Evolutionary conservation across 192 early-diverging fungal species (phyloP).

Genomic region (Coemansia sp.): DNA sequence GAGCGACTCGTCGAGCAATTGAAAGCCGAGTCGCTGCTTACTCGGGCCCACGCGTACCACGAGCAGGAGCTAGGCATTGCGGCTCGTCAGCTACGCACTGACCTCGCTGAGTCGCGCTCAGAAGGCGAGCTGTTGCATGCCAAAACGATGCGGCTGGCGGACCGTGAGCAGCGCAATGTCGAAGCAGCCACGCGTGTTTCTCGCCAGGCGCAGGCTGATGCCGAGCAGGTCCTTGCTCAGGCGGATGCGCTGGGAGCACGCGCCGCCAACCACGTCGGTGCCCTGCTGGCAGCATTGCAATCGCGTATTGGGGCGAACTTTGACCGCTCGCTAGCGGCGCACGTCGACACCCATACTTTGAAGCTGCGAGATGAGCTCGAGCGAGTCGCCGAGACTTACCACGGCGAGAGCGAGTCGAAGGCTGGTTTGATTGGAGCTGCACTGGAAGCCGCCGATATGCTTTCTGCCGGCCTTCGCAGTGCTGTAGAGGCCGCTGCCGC

Average conservation of each 20-base stretch:
- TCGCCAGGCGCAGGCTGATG: slow-evolving; percentile 5
- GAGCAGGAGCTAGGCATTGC: slow-evolving; percentile 45
- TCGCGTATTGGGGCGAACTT: slow-evolving; percentile 36
- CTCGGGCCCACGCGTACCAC: slow-evolving; percentile 56
- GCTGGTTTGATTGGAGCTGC: not conserved
- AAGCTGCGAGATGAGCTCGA: slow-evolving; percentile 10
- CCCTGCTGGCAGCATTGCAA: slow-evolving; percentile 27
- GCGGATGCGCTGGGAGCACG: slow-evolving; percentile 1
- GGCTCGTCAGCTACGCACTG: slow-evolving; percentile 30
- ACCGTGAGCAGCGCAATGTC: slow-evolving; percentile 29
- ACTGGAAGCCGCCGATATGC: not conserved
- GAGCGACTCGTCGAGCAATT: slow-evolving; percentile 20
- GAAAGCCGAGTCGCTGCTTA: slow-evolving; percentile 38
- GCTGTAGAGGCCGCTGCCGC: not conserved
- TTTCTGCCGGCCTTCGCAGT: slow-evolving; percentile 6
- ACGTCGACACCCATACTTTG: slow-evolving; percentile 15
- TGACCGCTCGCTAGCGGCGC: slow-evolving; percentile 10
- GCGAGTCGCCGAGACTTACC: not conserved
- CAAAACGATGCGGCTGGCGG: slow-evolving; percentile 26
- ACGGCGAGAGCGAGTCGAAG: not conserved
- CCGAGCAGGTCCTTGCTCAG: not conserved
- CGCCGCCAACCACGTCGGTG: slow-evolving; percentile 6
- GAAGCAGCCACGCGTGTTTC: slow-evolving; percentile 3
- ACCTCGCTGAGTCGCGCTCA: not conserved
- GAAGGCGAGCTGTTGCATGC: slow-evolving; percentile 20